Conservation (phyloP, 2,329 filamentous ascomycete genomes). For the Ophiostoma tasmaniense region DNA sequence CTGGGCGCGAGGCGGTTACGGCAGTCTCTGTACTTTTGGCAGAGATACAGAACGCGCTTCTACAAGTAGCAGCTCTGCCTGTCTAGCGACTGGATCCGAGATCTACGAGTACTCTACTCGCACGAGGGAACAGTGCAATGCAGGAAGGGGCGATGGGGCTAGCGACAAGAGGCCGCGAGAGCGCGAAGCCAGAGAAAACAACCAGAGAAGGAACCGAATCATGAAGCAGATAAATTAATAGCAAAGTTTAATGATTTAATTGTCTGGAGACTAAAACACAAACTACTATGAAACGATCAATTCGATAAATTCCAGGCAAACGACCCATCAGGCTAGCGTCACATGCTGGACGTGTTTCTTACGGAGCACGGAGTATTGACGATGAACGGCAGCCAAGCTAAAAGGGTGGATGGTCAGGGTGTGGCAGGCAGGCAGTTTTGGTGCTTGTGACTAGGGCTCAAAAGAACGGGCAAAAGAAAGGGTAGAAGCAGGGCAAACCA, state of each 20-base stretch:
- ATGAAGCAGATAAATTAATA: not conserved
- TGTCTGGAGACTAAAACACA: not conserved
- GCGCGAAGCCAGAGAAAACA: not conserved
- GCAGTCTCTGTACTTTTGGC: not conserved
- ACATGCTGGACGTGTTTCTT: conserved; percentile 5
- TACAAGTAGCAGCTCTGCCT: too few relatives aligned
- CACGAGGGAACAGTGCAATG: not conserved
- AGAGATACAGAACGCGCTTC: not conserved
- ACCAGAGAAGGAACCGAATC: not conserved
- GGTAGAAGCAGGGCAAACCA: not conserved
- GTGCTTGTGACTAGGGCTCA: not conserved
- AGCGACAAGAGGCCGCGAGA: conserved; percentile 4
- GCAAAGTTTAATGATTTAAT: not conserved
- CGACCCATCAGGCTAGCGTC: not conserved
- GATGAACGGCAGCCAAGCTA: conserved; percentile 6
- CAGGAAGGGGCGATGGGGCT: conserved; percentile 9
- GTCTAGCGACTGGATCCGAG: too few relatives aligned
- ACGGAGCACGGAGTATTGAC: conserved; percentile 6
- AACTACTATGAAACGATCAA: not conserved
- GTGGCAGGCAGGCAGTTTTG: not conserved
- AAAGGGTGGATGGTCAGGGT: conserved; percentile 2
- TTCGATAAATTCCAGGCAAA: not conserved
- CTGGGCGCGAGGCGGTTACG: not conserved
- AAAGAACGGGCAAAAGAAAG: too few relatives aligned
- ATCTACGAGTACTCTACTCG: too few relatives aligned